Percentiles rank a stretch among this genome's conserved stretches.
Evolutionary conservation across 306 rosid species (phyloP).

Genomic region (Sesbania bispinosa): DNA sequence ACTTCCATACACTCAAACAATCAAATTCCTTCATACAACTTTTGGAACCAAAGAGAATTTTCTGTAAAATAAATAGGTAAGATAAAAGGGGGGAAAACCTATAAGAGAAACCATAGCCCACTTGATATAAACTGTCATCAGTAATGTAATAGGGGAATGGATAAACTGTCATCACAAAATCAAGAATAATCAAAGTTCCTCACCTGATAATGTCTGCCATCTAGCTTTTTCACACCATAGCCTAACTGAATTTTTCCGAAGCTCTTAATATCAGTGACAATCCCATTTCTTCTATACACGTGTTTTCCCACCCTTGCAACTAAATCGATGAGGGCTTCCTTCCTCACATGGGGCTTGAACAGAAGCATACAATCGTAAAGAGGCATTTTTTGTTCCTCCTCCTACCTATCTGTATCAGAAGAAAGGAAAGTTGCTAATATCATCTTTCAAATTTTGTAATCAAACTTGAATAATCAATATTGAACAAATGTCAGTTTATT

Average conservation of each 20-base stretch:
- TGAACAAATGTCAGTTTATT: no score
- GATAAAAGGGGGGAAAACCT: no score
- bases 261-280: constrained; percentile 53
- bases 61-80: no score
- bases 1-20: no score
- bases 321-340: constrained; percentile 55
- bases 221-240: constrained; percentile 85
- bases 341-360: constrained; percentile 47
- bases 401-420: constrained; percentile 13
- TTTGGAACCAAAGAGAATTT: no score
- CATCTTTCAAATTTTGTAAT: no score
- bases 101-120: no score
- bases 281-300: constrained; percentile 67
- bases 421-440: no score
- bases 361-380: constrained; percentile 77
- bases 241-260: constrained; percentile 71
- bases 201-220: constrained; percentile 85
- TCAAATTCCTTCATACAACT: no score
- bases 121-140: no score
- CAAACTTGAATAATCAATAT: no score
- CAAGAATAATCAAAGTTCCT: neutral
- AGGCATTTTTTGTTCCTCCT: constrained; percentile 53
- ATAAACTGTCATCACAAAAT: neutral
- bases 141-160: neutral
- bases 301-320: constrained; percentile 79